Evolutionary conservation across 495 filamentous ascomycete species (phyloP), one percentile per base, ranked within the genome.

Genomic region (Aspergillus avenaceus): DNA sequence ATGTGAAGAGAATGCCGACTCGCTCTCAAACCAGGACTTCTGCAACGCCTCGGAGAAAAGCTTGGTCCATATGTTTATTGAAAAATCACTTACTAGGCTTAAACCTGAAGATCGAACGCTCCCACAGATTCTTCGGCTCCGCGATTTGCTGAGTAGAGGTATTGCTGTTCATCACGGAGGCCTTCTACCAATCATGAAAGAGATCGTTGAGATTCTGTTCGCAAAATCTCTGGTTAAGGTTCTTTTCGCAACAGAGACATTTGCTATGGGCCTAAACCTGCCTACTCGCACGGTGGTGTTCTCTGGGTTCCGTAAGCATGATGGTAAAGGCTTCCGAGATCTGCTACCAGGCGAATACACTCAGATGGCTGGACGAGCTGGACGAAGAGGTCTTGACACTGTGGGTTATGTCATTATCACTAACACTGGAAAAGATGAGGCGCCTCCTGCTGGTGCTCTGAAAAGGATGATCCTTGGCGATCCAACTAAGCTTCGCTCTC

Each of bases 101-200:
- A 96, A 95, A 61, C 88, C 85, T 8, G 92, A 97, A 62, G 93
- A 98, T 63, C 74, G 93, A 28, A 70, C 81, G 1, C 77, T 98
- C 2, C 93, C 93, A 7, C 93, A 98, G 65, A 95, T 98, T 55
- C 79, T 89, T 49, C 79, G 91, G 18, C 76, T 97, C 45, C 78
- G 90, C 41, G 95, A 97, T 55, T 74, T 97, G 42, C 74, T 98
- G 18, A 79, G 84, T 49, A 80, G 93, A 58, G 93, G 93, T 41
- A 86, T 98, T 59, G 93, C 95, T 24, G 93, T 98, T 5, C 93
- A 98, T 62, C 93, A 98, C 69, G 95, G 93, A 53, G 93, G 93
- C 45, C 74, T 98, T 45, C 64, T 98, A 29, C 93, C 93, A 7
- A 98, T 98, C 61, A 91, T 97, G 50, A 98, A 98, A 69, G 93